A percentile compares a stretch with the other conserved stretches of the same genome.
Conservation (phyloP, 805 yeast species). For the Candida ipomoeae region DNA sequence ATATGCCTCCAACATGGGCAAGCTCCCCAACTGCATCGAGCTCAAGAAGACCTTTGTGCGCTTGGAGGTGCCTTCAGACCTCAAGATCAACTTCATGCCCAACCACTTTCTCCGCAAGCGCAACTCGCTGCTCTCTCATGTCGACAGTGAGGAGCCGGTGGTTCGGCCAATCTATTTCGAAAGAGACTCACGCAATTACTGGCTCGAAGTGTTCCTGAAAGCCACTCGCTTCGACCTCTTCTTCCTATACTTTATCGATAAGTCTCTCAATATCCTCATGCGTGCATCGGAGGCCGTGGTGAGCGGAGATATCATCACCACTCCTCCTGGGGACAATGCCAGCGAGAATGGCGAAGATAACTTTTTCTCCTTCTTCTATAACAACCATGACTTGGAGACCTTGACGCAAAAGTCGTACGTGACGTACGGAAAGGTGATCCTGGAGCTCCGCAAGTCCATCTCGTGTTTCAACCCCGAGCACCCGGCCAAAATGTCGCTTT, state of each 20-base stretch:
- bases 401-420: constrained; percentile 30
- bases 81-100: neutral
- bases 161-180: constrained; percentile 26
- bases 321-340: constrained; percentile 3
- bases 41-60: neutral
- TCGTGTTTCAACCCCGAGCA: constrained; percentile 29
- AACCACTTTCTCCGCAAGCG: constrained; percentile 5
- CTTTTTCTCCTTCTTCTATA: constrained; percentile 21
- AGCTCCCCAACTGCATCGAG: constrained; percentile 1
- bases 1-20: neutral
- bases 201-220: constrained; percentile 30
- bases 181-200: constrained; percentile 20
- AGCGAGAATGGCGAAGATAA: neutral
- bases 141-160: neutral
- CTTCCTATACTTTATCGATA: constrained; percentile 35
- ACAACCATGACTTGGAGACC: constrained; percentile 24
- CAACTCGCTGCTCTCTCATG: neutral
- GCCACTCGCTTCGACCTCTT: constrained; percentile 28
- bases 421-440: constrained; percentile 34
- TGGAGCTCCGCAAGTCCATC: constrained; percentile 30
- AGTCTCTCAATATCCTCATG: constrained; percentile 29
- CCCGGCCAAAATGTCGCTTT: constrained; percentile 35
- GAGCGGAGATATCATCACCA: constrained; percentile 13
- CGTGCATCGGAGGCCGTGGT: constrained; percentile 18
- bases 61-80: neutral